Evolutionary conservation across 208 protist species (phyloP), one percentile per base, ranked within the genome.

Genomic region (Crithidia acanthocephali): DNA sequence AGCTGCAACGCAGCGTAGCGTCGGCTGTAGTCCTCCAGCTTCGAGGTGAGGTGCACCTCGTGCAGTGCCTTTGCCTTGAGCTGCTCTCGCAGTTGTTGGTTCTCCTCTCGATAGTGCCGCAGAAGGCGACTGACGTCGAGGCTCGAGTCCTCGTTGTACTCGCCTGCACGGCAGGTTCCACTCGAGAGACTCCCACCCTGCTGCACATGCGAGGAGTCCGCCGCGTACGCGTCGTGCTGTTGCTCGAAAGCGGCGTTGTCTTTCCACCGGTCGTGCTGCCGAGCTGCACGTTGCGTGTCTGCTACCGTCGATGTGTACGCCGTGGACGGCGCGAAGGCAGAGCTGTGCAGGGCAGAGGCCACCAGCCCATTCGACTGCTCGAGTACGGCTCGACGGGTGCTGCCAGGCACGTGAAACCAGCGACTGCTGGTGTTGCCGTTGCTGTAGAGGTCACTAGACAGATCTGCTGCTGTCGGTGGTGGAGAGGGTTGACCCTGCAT

Each of bases 1-100:
- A 71, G 48, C 60, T 74, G 69, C 69, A 64, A 18, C 2, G 45
- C 35, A 0, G 72, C 72, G 22, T 59, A 30, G 7, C 18, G 27
- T 11, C 48, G 63, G 16, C 61, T 63, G 5, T 57, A 13, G 57
- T 86, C 80, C 56, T 87, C 78, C 22, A 94, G 35, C 33, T 73
- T 72, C 44, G 79, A 50, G 35, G 68, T 68, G 35, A 93, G 81
- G 61, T 85, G 78, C 23, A 71, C 37, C 72, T 87, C 79, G 22
- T 81, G 79, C 18, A 90, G 62, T 11, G 59, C 70, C 16, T 83
- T 66, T 22, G 85, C 83, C 30, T 79, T 74, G 27, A 94, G 45
- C 62, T 90, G 88, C 51, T 79, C 76, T 0, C 85, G 88, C 52
- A 94, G 79, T 15, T 72, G 75, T 59, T 78, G 78, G 52, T 90